Percentiles rank a stretch among this genome's conserved stretches.
phyloP scores from a whole-genome alignment of 2,329 filamentous ascomycete genomes.

The Grosmannia huntii region DNA sequence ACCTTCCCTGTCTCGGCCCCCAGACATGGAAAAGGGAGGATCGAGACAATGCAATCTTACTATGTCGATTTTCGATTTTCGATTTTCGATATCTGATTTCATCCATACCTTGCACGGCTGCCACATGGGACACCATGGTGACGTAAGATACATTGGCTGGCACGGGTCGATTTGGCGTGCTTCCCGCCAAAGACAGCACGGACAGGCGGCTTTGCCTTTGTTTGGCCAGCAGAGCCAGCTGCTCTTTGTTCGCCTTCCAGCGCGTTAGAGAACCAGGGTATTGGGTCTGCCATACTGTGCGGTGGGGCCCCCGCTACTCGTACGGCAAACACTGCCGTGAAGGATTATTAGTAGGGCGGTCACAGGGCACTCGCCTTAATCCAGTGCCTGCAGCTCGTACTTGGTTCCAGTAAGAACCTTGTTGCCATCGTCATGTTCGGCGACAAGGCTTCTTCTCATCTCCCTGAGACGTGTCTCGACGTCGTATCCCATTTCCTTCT shows the following conservation, averaged over 20 bases:
- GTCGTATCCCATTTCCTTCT: background rate
- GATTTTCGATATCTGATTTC: too few species aligned
- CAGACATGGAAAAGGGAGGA: background rate
- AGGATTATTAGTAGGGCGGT: background rate
- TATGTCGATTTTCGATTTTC: background rate
- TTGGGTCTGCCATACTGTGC: background rate
- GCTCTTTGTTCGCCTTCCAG: background rate
- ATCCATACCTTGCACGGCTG: too few species aligned
- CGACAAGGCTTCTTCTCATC: background rate
- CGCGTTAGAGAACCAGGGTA: background rate
- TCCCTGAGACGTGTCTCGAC: background rate
- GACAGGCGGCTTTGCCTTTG: background rate
- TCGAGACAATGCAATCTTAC: background rate
- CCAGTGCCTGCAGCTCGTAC: background rate
- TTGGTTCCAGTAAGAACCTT: background rate
- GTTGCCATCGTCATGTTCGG: background rate
- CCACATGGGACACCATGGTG: too few species aligned
- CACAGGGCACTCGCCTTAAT: background rate
- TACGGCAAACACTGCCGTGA: background rate
- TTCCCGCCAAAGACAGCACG: too few species aligned
- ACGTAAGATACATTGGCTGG: too few species aligned
- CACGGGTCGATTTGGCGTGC: too few species aligned
- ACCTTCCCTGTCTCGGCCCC: background rate
- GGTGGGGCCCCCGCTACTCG: background rate
- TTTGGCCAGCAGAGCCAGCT: background rate